Evolutionary conservation across 805 yeast species (phyloP).

Genomic region (Novakomyces olei): DNA sequence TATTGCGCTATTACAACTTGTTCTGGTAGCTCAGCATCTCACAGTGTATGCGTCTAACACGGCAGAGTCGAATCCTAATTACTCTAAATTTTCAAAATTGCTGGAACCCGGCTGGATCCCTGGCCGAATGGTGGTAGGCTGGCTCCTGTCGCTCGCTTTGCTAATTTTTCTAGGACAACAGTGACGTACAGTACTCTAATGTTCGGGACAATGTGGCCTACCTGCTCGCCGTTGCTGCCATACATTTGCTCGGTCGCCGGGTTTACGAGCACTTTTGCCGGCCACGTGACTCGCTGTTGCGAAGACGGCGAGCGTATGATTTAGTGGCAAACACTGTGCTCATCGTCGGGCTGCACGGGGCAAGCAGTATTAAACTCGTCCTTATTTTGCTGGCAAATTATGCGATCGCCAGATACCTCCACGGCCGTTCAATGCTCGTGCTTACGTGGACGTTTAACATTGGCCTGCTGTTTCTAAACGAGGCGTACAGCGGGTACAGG

Average conservation of each 20-base stretch:
- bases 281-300: not conserved
- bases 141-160: not conserved
- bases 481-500: conserved; percentile 32
- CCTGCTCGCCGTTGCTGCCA: conserved; percentile 29
- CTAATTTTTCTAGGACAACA: conserved; percentile 33
- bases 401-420: conserved; percentile 20
- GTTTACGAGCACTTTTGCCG: conserved; percentile 12
- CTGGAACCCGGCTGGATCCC: conserved; percentile 71
- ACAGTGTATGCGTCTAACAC: not conserved
- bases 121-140: conserved; percentile 46
- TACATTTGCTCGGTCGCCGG: conserved; percentile 34
- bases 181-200: conserved; percentile 73
- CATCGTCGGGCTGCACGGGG: conserved; percentile 58
- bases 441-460: conserved; percentile 62
- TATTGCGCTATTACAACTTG: not conserved
- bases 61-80: conserved; percentile 46
- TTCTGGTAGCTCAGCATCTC: not conserved
- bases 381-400: conserved; percentile 36
- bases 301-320: conserved; percentile 38
- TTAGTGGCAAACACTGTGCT: conserved; percentile 46
- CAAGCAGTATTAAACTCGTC: conserved; percentile 39
- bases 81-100: conserved; percentile 34
- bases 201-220: conserved; percentile 61
- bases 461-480: conserved; percentile 57
- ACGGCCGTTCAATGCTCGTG: conserved; percentile 7